These are phyloP conservation scores for Amanita brunnescens DNA, from an alignment of 768 basidiomycete genomes.

Conservation along the genomic window DNA sequence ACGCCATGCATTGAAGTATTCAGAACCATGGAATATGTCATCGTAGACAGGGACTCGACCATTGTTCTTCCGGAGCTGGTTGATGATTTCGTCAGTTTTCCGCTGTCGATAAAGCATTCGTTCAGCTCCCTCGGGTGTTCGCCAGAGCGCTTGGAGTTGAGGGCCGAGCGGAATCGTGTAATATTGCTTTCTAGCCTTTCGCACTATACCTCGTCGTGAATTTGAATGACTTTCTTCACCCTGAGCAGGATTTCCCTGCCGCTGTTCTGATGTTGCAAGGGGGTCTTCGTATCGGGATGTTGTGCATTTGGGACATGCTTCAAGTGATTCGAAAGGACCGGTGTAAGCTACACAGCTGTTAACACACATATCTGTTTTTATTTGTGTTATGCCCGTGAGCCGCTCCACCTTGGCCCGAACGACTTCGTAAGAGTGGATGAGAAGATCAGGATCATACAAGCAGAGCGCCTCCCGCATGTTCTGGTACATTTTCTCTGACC, in stretches of 20 bases:
- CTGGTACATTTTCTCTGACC: not conserved
- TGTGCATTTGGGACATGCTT: not conserved
- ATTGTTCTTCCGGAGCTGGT: too few species aligned
- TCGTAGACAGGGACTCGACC: not conserved
- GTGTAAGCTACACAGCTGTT: slow-evolving; percentile 4
- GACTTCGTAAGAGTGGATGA: not conserved
- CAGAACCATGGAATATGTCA: not conserved
- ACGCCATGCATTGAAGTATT: not conserved
- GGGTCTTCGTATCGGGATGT: not conserved
- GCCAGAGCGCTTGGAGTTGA: not conserved
- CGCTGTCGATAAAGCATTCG: not conserved
- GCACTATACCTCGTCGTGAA: too few species aligned
- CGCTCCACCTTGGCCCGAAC: not conserved
- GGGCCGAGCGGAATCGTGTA: slow-evolving; percentile 1
- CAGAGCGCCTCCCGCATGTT: not conserved
- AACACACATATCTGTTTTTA: slow-evolving; percentile 5
- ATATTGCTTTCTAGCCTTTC: too few species aligned
- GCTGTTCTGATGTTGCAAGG: too few species aligned
- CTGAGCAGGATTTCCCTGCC: too few species aligned
- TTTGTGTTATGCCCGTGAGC: not conserved
- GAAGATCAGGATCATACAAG: not conserved
- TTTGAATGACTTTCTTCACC: too few species aligned
- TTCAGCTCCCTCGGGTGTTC: not conserved
- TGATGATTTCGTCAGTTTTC: not conserved
- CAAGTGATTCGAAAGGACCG: not conserved